phyloP scores from a whole-genome alignment of 371 early-diverging fungal genomes.

The Saksenaea oblongispora region DNA sequence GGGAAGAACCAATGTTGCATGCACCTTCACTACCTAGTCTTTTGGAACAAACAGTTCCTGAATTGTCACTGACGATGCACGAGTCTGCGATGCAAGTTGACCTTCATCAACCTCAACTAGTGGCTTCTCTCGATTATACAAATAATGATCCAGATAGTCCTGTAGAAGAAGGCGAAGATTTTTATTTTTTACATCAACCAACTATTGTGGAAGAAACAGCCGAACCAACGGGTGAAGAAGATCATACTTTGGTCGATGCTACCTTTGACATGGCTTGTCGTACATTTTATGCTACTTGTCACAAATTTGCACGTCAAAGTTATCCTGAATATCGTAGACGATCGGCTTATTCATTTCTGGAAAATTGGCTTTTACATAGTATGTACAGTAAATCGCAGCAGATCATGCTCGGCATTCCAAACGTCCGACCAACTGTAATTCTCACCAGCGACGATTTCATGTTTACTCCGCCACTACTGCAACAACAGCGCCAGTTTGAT shows the following conservation, averaged over 20 bases:
- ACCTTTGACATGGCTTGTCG: conserved; percentile 38
- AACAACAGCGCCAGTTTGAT: conserved; percentile 20
- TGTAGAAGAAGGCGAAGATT: neutral
- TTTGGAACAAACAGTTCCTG: neutral
- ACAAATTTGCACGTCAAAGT: conserved; percentile 50
- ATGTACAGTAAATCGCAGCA: conserved; percentile 56
- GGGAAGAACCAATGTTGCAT: conserved; percentile 2
- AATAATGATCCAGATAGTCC: neutral
- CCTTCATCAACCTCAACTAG: neutral
- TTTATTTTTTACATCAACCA: neutral
- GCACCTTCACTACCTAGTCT: neutral
- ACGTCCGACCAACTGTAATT: conserved; percentile 37
- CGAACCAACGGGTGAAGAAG: conserved; percentile 7
- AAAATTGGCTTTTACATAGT: conserved; percentile 48
- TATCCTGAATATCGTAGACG: conserved; percentile 41
- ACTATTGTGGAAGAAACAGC: neutral
- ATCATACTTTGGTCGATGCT: conserved; percentile 22
- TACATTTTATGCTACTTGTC: conserved; percentile 48
- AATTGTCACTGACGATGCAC: neutral
- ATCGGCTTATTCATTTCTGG: conserved; percentile 41
- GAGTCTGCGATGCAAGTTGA: neutral
- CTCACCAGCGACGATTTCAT: conserved; percentile 50
- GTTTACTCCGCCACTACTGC: conserved; percentile 44
- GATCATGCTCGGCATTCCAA: conserved; percentile 39
- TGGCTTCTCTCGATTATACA: neutral